A percentile compares a stretch with the other conserved stretches of the same genome.
phyloP scores from a whole-genome alignment of 2,329 filamentous ascomycete species.

The Monosporascus sp. region DNA sequence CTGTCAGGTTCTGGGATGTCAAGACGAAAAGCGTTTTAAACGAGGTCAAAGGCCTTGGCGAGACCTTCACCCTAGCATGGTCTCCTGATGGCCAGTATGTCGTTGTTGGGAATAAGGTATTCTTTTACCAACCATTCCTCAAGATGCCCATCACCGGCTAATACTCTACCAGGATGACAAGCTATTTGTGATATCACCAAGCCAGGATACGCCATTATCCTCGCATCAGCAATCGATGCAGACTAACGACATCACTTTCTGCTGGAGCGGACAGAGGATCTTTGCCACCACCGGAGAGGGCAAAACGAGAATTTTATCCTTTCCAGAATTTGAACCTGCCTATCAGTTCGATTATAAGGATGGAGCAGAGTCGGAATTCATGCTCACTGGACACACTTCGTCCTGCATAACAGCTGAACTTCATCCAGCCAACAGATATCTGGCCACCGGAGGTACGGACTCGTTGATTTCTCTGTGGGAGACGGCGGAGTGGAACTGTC shows the following conservation, averaged over 20 bases:
- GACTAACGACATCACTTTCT: constrained; percentile 70
- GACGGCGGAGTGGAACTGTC: constrained; percentile 71
- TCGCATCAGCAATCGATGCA: constrained; percentile 57
- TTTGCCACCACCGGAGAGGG: constrained; percentile 69
- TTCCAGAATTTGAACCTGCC: constrained; percentile 56
- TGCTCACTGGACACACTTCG: constrained; percentile 67
- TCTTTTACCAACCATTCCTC: constrained; percentile 14
- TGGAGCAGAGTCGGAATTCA: constrained; percentile 45
- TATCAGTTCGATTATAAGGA: constrained; percentile 43
- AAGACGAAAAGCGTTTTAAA: constrained; percentile 65
- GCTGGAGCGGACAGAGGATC: constrained; percentile 65
- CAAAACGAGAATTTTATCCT: constrained; percentile 63
- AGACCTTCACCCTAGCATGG: constrained; percentile 69
- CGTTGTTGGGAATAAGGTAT: constrained; percentile 68
- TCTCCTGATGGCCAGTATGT: constrained; percentile 64
- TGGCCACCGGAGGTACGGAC: constrained; percentile 72
- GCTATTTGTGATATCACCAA: constrained; percentile 58
- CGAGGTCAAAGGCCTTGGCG: constrained; percentile 60
- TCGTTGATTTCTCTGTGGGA: constrained; percentile 74
- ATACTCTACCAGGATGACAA: constrained; percentile 48
- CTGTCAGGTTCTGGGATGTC: constrained; percentile 76
- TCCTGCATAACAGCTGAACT: constrained; percentile 64
- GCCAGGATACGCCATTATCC: constrained; percentile 48
- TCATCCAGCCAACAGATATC: constrained; percentile 64
- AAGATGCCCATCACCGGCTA: neutral